Percentiles rank a stretch among this genome's conserved stretches.
phyloP scores from a whole-genome alignment of 2,329 filamentous ascomycete species.

The Aureobasidium sp. region DNA sequence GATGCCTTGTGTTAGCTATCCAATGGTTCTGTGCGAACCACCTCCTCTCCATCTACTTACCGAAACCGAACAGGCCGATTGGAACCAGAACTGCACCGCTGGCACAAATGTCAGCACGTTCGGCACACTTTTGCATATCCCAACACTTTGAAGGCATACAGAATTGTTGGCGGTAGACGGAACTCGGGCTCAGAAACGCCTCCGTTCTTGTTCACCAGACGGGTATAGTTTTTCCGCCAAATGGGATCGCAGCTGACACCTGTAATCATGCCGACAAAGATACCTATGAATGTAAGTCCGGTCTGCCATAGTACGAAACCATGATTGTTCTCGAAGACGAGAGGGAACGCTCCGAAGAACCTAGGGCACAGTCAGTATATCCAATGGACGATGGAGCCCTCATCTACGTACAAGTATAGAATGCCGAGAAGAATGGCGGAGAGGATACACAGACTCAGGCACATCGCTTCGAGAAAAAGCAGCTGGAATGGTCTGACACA shows the following conservation, averaged over 20 bases:
- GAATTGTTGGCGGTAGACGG: constrained; percentile 59
- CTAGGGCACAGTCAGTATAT: background rate
- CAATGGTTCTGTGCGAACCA: background rate
- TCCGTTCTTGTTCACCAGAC: constrained; percentile 47
- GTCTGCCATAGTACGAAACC: constrained; percentile 70
- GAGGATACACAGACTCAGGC: constrained; percentile 69
- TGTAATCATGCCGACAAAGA: constrained; percentile 58
- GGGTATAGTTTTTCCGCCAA: constrained; percentile 50
- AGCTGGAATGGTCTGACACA: constrained; percentile 66
- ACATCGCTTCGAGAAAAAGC: constrained; percentile 77
- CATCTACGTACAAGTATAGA: constrained; percentile 53
- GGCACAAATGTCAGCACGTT: constrained; percentile 33
- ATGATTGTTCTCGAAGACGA: constrained; percentile 64
- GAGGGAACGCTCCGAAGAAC: constrained; percentile 73
- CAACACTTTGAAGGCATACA: constrained; percentile 18
- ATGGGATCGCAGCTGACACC: constrained; percentile 57
- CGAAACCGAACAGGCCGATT: constrained; percentile 78
- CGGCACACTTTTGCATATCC: constrained; percentile 9
- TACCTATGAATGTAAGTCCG: constrained; percentile 69
- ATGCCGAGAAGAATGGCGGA: constrained; percentile 81
- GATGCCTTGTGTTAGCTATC: background rate
- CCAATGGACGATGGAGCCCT: background rate
- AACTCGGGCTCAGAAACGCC: constrained; percentile 75
- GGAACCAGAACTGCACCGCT: constrained; percentile 68
- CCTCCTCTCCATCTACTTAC: constrained; percentile 32